Evolutionary conservation across 306 rosid species (phyloP), one percentile per base, ranked within the genome.

Genomic region (Boehmeria nivea): DNA sequence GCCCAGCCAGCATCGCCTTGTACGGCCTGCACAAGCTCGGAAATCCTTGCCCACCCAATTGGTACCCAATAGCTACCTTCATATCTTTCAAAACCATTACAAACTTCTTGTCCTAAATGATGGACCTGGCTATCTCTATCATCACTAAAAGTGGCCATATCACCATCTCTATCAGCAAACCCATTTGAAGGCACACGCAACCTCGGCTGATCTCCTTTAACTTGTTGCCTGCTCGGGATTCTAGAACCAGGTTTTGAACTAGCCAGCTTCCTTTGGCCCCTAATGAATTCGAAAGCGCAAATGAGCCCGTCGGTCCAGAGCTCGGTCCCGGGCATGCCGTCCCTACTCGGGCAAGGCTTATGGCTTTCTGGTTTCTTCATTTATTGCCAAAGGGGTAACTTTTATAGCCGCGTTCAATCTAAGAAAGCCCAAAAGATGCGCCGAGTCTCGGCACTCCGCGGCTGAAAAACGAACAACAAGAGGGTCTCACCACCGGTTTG

Each of bases 301-400:
- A 91, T 75, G 65, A 91, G 94, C 15, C 99, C 96, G 56, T 87
- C 84, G 21, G 66, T 87, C 99, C 99, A 91, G 64, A 87, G 82
- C 22, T 79, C 83, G 55, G 49, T 71, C 44, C 72, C 89, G 19
- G 73, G 61, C 61, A 46, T 28, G 62, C 64, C 27, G 52, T 82
- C 94, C 67, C 66, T 76, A 61, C 39, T 78, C 42, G 69, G 63
- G 67, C 22, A 12, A 28, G 12, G 45, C 67, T 65, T 77, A 51
- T 59, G 55, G 66, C 37, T 63, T 57, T 77, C 95, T 12, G 70
- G 67, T 54, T 66, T 78, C 80, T 57, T 76, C 61, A 8, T 64
- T 43, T 26, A 60, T 63, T 61, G 21, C 73, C 64, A 1, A 10
- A 50, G n/a, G 50, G 72, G 55, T 58, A 21, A 54, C 63, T 68